A percentile compares a stretch with the other conserved stretches of the same genome.
Evolutionary conservation across 352 stramenopile species (phyloP).

Genomic region (Phytophthora kernoviae): DNA sequence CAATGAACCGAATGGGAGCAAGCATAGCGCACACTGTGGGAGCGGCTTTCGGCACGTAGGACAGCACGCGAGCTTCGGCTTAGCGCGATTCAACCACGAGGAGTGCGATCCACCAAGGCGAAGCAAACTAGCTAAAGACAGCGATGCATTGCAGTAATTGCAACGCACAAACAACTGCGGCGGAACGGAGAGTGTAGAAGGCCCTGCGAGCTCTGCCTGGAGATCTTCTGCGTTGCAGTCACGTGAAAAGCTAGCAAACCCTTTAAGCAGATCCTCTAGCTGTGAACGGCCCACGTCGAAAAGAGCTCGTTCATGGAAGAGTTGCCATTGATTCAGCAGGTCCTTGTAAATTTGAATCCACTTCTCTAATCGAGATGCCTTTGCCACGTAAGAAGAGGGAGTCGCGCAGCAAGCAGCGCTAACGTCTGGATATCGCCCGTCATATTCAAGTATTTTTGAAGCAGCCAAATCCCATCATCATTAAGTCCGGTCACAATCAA

Average conservation of each 20-base stretch:
- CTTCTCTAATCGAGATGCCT: conserved; percentile 66
- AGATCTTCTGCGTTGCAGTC: conserved; percentile 56
- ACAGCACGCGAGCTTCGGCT: conserved; percentile 90
- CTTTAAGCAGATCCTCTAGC: conserved; percentile 86
- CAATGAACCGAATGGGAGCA: conserved; percentile 92
- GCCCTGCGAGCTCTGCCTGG: conserved; percentile 44
- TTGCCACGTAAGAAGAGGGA: conserved; percentile 62
- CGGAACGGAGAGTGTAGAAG: conserved; percentile 59
- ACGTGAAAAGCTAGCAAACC: conserved; percentile 60
- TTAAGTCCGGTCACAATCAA: conserved; percentile 91
- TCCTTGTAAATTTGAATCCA: conserved; percentile 94
- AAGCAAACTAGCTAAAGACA: conserved; percentile 89
- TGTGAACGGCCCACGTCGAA: conserved; percentile 93
- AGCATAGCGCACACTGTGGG: conserved; percentile 92
- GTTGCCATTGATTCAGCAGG: conserved; percentile 93
- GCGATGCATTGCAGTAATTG: conserved; percentile 93
- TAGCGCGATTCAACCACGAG: conserved; percentile 89
- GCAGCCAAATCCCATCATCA: conserved; percentile 79
- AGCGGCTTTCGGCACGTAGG: conserved; percentile 93
- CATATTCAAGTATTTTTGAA: conserved; percentile 92
- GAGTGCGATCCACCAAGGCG: conserved; percentile 90
- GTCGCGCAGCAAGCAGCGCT: conserved; percentile 80
- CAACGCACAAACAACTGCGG: conserved; percentile 94
- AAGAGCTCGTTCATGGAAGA: conserved; percentile 92
- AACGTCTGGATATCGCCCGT: conserved; percentile 92